Evolutionary conservation across 208 protist genomes (phyloP).

Genomic region (Strigomonas culicis): DNA sequence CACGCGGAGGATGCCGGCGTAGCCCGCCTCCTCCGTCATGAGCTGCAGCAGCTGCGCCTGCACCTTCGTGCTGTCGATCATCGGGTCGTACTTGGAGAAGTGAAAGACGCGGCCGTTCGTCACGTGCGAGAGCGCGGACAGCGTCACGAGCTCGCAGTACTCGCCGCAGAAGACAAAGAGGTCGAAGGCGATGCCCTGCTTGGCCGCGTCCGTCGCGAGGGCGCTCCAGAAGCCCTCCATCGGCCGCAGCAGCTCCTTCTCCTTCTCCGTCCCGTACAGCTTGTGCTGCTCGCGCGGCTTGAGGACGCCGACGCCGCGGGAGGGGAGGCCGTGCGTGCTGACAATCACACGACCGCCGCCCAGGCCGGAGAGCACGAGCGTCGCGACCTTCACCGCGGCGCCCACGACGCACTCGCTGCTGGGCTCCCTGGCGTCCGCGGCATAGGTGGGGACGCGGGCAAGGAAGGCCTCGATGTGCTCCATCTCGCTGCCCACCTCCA

Average conservation of each 20-base stretch:
- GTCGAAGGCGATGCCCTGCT: slow-evolving; percentile 87
- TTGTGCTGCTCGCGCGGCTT: slow-evolving; percentile 78
- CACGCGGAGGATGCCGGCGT: slow-evolving; percentile 90
- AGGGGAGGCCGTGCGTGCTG: slow-evolving; percentile 47
- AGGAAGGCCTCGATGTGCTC: slow-evolving; percentile 63
- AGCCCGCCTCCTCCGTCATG: slow-evolving; percentile 80
- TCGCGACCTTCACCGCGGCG: slow-evolving; percentile 74
- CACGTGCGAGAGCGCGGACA: slow-evolving; percentile 77
- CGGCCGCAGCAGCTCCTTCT: slow-evolving; percentile 84
- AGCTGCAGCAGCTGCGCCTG: slow-evolving; percentile 46
- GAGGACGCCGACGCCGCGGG: slow-evolving; percentile 62
- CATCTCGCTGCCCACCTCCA: slow-evolving; percentile 69
- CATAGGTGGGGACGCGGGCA: slow-evolving; percentile 33
- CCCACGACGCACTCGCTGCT: slow-evolving; percentile 51
- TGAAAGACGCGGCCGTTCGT: slow-evolving; percentile 74
- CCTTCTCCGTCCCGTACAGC: slow-evolving; percentile 81
- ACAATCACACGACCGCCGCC: slow-evolving; percentile 76
- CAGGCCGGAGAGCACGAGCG: slow-evolving; percentile 71
- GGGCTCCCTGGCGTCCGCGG: slow-evolving; percentile 44
- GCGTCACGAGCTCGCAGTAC: slow-evolving; percentile 85
- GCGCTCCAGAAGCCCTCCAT: slow-evolving; percentile 81
- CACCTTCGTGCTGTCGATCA: slow-evolving; percentile 62
- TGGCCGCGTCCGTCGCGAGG: slow-evolving; percentile 60
- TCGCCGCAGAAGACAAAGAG: slow-evolving; percentile 77
- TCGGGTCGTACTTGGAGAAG: slow-evolving; percentile 74